Base-by-base conservation (phyloP, 2,329 filamentous ascomycete genomes). In the Aotearoamyces nothofagi region DNA sequence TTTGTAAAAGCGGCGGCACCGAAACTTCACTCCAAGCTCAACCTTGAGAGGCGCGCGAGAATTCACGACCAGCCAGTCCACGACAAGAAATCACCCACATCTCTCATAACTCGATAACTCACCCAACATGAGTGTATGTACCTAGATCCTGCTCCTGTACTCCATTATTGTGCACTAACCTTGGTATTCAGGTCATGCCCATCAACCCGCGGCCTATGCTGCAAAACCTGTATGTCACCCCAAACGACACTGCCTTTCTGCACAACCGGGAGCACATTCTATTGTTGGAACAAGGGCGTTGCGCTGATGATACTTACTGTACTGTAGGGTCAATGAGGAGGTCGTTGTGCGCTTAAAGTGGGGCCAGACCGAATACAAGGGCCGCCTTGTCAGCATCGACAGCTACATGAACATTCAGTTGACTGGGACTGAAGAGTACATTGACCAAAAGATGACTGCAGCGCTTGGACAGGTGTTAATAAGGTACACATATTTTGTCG, bases 391-490 rank as follows among this genome's bases (percentile, higher is more conserved):
- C 50, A 87, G 79, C 46, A 81, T 92, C 50, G 90, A 98, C 61
- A 84, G 80, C 51, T 98, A 98, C 64, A 96, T 98, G 87, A 98
- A 98, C 62, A 75, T 98, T 39, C 84, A 96, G 60, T 69, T 98
- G 39, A 74, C 76, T 41, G 77, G 78, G 46, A 86, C 87, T 29
- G 81, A 93, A 58, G 90, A 98, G 57, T 94, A 78, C 57, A 80
- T 93, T 49, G 74, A 84, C 51, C 78, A 82, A 43, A 80, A 92
- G 66, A 76, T 73, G 52, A 83, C 78, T 19, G 87, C 84, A 33
- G 71, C 71, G 27, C 59, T 98, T 40, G 90, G 90, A 5, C 79
- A 93, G 57, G 86, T 98, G 25, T 56, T 98, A 46, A 96, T 98
- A 49, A 66, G 87, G 78, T 92, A 56, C 36, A 20, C 7, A n/a